A percentile compares a stretch with the other conserved stretches of the same genome.
These are phyloP conservation scores for Simmondsia chinensis DNA, from an alignment of 148 eudicot genomes.

Conservation along the genomic window DNA sequence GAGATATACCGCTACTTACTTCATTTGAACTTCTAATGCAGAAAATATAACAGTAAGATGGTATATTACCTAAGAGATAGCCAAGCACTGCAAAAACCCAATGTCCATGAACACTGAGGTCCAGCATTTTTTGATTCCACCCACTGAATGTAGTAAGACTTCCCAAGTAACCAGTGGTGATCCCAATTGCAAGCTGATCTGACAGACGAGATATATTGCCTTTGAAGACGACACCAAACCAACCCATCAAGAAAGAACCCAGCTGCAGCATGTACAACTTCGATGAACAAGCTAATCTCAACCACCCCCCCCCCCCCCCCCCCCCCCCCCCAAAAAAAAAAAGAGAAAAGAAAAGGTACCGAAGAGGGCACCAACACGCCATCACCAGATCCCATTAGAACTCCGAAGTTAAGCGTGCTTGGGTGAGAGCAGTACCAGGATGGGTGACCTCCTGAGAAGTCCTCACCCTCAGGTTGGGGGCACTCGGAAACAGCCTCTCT, in stretches of 20 bases:
- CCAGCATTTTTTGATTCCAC: conserved; percentile 93
- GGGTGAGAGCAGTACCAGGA: too few relatives aligned
- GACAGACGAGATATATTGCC: conserved; percentile 44
- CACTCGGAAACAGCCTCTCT: too few relatives aligned
- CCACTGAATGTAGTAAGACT: conserved; percentile 96
- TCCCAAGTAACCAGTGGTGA: conserved; percentile 87
- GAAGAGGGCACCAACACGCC: too few relatives aligned
- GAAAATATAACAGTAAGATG: background rate
- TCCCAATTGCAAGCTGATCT: conserved; percentile 61
- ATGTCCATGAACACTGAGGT: conserved; percentile 66
- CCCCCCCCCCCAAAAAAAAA: too few relatives aligned
- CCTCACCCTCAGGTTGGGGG: too few relatives aligned
- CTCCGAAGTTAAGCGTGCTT: too few relatives aligned
- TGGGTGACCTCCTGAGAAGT: too few relatives aligned
- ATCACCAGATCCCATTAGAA: too few relatives aligned
- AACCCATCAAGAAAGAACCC: conserved; percentile 97
- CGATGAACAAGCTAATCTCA: background rate
- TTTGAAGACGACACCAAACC: conserved; percentile 92
- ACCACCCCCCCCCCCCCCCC: too few relatives aligned
- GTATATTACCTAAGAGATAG: conserved; percentile 42
- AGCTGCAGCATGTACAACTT: conserved; percentile 25
- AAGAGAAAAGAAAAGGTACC: background rate
- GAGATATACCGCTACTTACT: too few relatives aligned
- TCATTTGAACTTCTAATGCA: background rate
- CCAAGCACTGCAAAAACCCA: conserved; percentile 73